Evolutionary conservation across 2,329 filamentous ascomycete genomes (phyloP), one percentile per base, ranked within the genome.

Genomic region (Fusarium sp.): DNA sequence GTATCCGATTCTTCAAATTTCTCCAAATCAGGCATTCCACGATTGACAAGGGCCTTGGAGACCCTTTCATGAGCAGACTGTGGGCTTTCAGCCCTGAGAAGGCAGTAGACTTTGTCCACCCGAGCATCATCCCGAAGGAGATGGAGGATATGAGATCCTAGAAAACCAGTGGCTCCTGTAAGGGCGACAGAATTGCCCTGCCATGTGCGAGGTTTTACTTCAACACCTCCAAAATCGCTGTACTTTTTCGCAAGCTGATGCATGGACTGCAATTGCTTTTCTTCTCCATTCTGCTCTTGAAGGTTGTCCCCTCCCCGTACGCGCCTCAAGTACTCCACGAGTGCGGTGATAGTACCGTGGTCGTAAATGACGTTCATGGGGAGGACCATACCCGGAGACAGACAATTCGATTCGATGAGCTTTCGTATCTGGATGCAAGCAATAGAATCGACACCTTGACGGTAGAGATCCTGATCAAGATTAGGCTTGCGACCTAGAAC

Each of bases 131-230:
- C 49, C 0, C 46, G 69, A 8, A 79, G 71, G 27, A 71, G 35
- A 4, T 78, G 49, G 5, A 80, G 72, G 1, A 92, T 82, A 72
- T 92, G 90, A 0, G 89, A 85, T 2, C 92, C 92, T 0, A 93
- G 83, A 2, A 90, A 91, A 1, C 92, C 92, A 0, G 92, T 93
- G 0, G 88, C 87, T 2, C 92, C 92, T 0, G 91, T 93, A 5
- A 93, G 79, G 2, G 91, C 80, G 1, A 79, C 65, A 0, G 40
- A 62, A 1, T 58, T 64, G 2, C 56, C 70, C 0, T 3, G 31
- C 2, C 35, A 22, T 5, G 7, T 20, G 1, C 5, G 9, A 1
- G 63, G n/a, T 0, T 22, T 20, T 7, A 9, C 1, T 0, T 29
- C 55, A 2, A 42, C 6, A 1, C 33, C 11, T 3, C 11, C 8